These are phyloP conservation scores for Ilyonectria mors-panacis DNA, from an alignment of 2,329 filamentous ascomycete genomes.

Conservation along the genomic window DNA sequence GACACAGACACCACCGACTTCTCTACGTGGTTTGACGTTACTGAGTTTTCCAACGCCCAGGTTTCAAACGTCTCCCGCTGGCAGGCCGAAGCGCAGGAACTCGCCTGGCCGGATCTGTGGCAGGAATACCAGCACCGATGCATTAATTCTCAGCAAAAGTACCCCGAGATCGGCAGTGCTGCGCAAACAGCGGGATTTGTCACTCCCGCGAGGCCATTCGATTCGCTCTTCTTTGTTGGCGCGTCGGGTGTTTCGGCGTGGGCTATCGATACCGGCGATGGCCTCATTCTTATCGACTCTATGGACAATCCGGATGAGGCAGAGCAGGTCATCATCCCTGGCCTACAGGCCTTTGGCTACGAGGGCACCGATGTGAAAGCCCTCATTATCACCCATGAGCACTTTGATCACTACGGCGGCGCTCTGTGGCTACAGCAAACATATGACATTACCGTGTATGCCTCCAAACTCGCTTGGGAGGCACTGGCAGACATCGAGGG, in stretches of 20 bases:
- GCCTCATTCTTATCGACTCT: conserved; percentile 44
- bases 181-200: conserved; percentile 38
- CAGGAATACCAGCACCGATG: conserved; percentile 38
- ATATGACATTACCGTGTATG: conserved; percentile 37
- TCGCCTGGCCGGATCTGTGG: conserved; percentile 31
- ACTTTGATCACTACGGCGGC: conserved; percentile 49
- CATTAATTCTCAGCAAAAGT: conserved; percentile 31
- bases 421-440: conserved; percentile 44
- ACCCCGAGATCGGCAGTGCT: conserved; percentile 32
- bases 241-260: conserved; percentile 43
- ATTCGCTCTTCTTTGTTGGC: conserved; percentile 44
- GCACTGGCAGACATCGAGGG: conserved; percentile 12
- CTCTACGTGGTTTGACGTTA: conserved; percentile 31
- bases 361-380: conserved; percentile 47
- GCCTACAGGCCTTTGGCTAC: conserved; percentile 41
- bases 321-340: conserved; percentile 36
- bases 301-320: conserved; percentile 41
- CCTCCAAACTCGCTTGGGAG: conserved; percentile 31
- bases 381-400: conserved; percentile 49
- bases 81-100: conserved; percentile 30
- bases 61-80: conserved; percentile 32
- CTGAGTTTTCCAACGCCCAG: conserved; percentile 35
- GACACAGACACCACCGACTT: conserved; percentile 14
- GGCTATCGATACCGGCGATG: conserved; percentile 48
- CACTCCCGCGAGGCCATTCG: conserved; percentile 37